Percentiles rank a stretch among this genome's conserved stretches.
Evolutionary conservation across 1,139 yeast species (phyloP).

Genomic region (Taphrina betulina): DNA sequence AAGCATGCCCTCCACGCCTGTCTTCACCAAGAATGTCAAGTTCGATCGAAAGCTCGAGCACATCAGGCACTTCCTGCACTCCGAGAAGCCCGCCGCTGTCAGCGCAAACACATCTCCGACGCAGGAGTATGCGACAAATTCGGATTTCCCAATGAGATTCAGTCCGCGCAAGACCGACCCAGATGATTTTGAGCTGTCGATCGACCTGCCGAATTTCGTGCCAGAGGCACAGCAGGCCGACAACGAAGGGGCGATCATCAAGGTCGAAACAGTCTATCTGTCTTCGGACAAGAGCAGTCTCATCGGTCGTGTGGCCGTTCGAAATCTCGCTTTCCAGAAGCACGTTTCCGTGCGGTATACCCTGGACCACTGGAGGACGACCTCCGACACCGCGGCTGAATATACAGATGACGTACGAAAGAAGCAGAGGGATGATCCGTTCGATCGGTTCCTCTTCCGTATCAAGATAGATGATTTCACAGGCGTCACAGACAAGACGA

Average conservation of each 20-base stretch:
- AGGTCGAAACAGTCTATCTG: constrained; percentile 64
- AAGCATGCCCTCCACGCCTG: constrained; percentile 73
- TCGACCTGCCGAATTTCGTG: constrained; percentile 52
- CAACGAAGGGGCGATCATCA: constrained; percentile 46
- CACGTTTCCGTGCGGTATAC: constrained; percentile 63
- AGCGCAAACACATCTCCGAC: constrained; percentile 64
- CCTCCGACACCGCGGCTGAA: constrained; percentile 64
- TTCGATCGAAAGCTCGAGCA: constrained; percentile 67
- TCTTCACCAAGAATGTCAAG: constrained; percentile 67
- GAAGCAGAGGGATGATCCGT: constrained; percentile 43
- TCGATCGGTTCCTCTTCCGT: constrained; percentile 51
- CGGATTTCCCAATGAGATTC: constrained; percentile 23
- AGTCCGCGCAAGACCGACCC: constrained; percentile 40
- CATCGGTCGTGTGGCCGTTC: constrained; percentile 73
- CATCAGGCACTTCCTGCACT: constrained; percentile 66
- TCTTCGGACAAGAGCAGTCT: constrained; percentile 57
- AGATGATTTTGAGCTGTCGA: constrained; percentile 52
- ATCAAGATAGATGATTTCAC: constrained; percentile 47
- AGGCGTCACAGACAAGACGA: constrained; percentile 44
- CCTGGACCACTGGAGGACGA: constrained; percentile 69
- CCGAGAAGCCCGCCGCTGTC: constrained; percentile 74
- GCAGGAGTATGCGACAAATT: constrained; percentile 40
- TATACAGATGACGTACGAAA: constrained; percentile 60
- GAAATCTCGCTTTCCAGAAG: constrained; percentile 66
- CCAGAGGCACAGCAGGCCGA: constrained; percentile 44